Conservation (phyloP, 169 alveolate species). For the Amoebophrya sp. region DNA sequence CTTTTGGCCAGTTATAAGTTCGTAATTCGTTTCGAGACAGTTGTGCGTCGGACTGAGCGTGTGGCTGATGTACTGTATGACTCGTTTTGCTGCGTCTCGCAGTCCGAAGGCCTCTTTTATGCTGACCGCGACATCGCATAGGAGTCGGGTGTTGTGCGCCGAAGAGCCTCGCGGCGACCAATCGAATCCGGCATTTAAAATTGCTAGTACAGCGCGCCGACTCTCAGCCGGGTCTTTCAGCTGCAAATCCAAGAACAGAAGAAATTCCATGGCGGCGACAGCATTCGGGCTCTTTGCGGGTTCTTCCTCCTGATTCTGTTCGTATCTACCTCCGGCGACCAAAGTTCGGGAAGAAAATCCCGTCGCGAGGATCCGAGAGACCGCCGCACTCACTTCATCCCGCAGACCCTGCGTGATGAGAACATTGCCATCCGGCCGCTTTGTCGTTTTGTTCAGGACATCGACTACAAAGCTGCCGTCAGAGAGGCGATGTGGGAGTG, state of each 20-base stretch:
- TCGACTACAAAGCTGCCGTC: no score
- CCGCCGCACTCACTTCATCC: background rate
- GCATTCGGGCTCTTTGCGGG: background rate
- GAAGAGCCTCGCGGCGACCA: background rate
- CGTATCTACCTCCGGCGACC: background rate
- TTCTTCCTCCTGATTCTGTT: background rate
- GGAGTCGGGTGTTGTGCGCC: background rate
- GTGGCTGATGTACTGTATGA: no score
- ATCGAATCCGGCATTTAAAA: background rate
- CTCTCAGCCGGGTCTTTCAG: background rate
- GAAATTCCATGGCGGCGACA: background rate
- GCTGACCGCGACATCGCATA: background rate
- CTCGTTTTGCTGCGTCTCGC: no score
- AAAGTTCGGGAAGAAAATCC: background rate
- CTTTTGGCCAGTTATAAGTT: no score
- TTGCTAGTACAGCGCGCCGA: background rate
- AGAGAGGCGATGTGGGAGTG: background rate
- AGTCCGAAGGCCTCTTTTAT: no score
- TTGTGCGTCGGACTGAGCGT: no score
- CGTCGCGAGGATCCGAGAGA: background rate
- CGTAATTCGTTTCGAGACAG: no score
- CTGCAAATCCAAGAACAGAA: background rate
- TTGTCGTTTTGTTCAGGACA: background rate
- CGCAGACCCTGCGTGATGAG: background rate
- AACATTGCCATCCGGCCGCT: no score